A percentile compares a stretch with the other conserved stretches of the same genome.
Conservation (phyloP, 495 filamentous ascomycete species). For the Neurospora sp. region DNA sequence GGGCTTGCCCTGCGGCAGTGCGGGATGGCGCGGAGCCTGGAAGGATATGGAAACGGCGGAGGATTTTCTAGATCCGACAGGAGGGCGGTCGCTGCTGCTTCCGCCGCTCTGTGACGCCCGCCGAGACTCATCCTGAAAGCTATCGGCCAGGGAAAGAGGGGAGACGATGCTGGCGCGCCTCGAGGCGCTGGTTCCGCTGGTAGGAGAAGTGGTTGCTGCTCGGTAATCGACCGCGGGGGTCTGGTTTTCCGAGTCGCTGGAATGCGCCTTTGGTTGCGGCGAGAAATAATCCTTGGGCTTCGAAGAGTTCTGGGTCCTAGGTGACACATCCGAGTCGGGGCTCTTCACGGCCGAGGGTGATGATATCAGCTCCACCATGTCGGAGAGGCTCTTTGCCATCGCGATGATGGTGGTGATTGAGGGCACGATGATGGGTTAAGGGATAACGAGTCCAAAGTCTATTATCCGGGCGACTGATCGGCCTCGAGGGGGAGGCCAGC, state of each 20-base stretch:
- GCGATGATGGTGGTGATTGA: slow-evolving; percentile 3
- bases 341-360: slow-evolving; percentile 20
- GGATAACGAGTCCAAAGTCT: slow-evolving; percentile 7
- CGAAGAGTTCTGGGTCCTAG: slow-evolving; percentile 20
- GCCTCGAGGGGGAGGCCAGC: slow-evolving; percentile 37
- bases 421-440: neutral
- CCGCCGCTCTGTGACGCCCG: slow-evolving; percentile 13
- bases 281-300: slow-evolving; percentile 30
- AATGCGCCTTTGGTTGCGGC: neutral
- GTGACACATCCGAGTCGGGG: slow-evolving; percentile 31
- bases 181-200: slow-evolving; percentile 10
- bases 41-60: slow-evolving; percentile 34
- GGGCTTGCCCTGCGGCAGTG: slow-evolving; percentile 34
- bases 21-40: slow-evolving; percentile 28
- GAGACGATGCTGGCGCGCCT: slow-evolving; percentile 14
- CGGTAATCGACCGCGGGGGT: neutral
- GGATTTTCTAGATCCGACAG: slow-evolving; percentile 27
- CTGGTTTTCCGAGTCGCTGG: neutral
- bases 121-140: slow-evolving; percentile 8
- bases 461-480: slow-evolving; percentile 31
- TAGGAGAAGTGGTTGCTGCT: slow-evolving; percentile 1
- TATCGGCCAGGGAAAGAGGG: slow-evolving; percentile 12
- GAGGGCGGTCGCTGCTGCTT: slow-evolving; percentile 8
- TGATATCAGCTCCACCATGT: slow-evolving; percentile 20
- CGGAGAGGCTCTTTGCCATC: slow-evolving; percentile 18